Evolutionary conservation across 1,284 basidiomycete genomes (phyloP).

Genomic region (Meripilus lineatus): DNA sequence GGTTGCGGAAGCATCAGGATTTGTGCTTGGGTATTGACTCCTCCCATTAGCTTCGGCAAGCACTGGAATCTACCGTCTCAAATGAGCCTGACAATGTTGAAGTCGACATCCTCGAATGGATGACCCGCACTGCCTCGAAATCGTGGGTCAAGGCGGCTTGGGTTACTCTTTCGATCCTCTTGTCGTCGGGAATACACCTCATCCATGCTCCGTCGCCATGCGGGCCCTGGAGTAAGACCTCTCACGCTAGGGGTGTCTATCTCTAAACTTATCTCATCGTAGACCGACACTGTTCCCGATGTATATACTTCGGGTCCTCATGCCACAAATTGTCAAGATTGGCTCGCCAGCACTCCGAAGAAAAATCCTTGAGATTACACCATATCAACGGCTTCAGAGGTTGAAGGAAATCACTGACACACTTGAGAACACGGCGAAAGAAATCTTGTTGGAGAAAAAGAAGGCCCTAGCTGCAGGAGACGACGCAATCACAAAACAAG

Average conservation of each 20-base stretch:
- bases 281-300: constrained; percentile 21
- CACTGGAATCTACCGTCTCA: too few species aligned
- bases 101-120: constrained; percentile 2
- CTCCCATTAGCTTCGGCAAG: background rate
- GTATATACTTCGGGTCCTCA: constrained; percentile 21
- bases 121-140: constrained; percentile 1
- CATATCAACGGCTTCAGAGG: constrained; percentile 13
- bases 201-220: background rate
- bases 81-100: too few species aligned
- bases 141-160: constrained; percentile 1
- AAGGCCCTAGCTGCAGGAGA: constrained; percentile 21
- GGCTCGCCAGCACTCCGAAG: constrained; percentile 11
- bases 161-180: constrained; percentile 2
- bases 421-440: constrained; percentile 12
- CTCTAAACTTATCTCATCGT: too few species aligned
- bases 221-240: background rate
- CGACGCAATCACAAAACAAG: constrained; percentile 19
- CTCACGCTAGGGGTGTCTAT: background rate
- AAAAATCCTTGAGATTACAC: constrained; percentile 13
- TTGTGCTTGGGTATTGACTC: too few species aligned
- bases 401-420: constrained; percentile 16
- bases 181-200: background rate
- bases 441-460: constrained; percentile 21
- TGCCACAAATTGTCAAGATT: constrained; percentile 27
- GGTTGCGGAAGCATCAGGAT: too few species aligned